Base-by-base conservation (phyloP, 2,329 filamentous ascomycete species). In the Diaporthe citriasiana region DNA sequence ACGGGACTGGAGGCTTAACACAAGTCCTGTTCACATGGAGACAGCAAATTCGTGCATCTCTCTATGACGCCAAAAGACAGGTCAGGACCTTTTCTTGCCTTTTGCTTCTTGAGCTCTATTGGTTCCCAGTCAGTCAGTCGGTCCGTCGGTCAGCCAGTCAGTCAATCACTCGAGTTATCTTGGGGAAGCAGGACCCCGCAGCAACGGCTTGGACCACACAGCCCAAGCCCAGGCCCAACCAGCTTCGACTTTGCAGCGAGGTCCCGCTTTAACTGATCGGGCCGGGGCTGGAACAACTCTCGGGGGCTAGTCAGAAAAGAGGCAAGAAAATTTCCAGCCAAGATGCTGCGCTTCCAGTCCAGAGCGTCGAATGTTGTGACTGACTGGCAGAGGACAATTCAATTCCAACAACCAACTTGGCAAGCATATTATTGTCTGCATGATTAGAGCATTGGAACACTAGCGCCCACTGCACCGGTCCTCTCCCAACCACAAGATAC, bases 271-370 rank as follows among this genome's bases (percentile, higher is more conserved):
- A 63, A 10, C 17, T 47, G 12, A 15, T 17, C 63, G 47, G 40
- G 19, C 40, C 72, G 68, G 72, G 69, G 72, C 72, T 74, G 72
- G 72, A 74, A 74, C 47, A 74, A 74, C 72, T 51, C 25, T 71
- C 72, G 72, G 72, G 50, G 51, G 68, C 72, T 74, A 74, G 72
- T 55, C 50, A 47, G n/a, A 72, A 66, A 68, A 53, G 38, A 56
- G 70, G 7, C 38, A 74, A 56, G 68, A 74, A 74, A 74, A 71
- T 71, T 74, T 74, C 68, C 57, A 74, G 72, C n/a, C n/a, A 22
- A 56, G 68, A 27, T 59, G 68, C 71, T 27, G 35, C 47, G 40
- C 70, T 53, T 35, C 25, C 35, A 40, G 47, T 40, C 13, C n/a
- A 51, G 33, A 53, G 12, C 9, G 33, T 53, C 63, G 45, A 25